phyloP scores from a whole-genome alignment of 2,329 filamentous ascomycete species.

The Aspergillus unguis region DNA sequence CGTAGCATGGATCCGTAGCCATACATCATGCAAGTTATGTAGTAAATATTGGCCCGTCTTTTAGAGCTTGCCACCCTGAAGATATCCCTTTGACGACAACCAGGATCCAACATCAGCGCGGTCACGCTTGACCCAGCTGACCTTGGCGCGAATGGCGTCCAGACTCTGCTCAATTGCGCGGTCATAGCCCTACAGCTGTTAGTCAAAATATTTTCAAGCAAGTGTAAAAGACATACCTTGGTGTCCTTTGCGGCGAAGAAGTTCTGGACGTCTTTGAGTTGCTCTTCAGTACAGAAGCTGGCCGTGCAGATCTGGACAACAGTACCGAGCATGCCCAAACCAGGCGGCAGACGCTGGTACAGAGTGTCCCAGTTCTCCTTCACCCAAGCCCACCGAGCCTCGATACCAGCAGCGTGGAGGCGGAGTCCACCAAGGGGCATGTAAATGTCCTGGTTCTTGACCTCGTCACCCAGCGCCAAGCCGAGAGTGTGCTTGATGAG shows the following conservation, averaged over 20 bases:
- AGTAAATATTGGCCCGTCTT: neutral
- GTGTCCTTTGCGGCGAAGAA: slow-evolving; percentile 84
- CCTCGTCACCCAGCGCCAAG: slow-evolving; percentile 71
- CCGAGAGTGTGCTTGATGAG: slow-evolving; percentile 78
- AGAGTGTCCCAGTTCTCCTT: slow-evolving; percentile 85
- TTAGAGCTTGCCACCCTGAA: slow-evolving; percentile 38
- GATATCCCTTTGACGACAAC: slow-evolving; percentile 65
- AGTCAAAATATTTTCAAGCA: slow-evolving; percentile 7
- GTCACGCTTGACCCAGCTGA: slow-evolving; percentile 75
- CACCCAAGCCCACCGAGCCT: slow-evolving; percentile 79
- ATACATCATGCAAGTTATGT: neutral
- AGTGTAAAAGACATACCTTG: slow-evolving; percentile 50
- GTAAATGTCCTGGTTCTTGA: slow-evolving; percentile 94
- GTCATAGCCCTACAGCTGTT: slow-evolving; percentile 62
- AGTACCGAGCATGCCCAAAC: slow-evolving; percentile 76
- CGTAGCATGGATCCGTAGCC: neutral
- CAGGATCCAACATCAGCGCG: slow-evolving; percentile 70
- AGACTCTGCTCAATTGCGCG: slow-evolving; percentile 84
- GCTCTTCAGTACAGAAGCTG: slow-evolving; percentile 72
- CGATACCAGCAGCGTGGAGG: slow-evolving; percentile 71
- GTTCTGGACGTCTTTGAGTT: slow-evolving; percentile 69
- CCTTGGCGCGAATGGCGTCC: slow-evolving; percentile 80
- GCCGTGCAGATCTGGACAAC: slow-evolving; percentile 80
- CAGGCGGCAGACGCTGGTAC: slow-evolving; percentile 77
- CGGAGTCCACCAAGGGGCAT: slow-evolving; percentile 78